Percentiles rank a stretch among this genome's conserved stretches.
phyloP scores from a whole-genome alignment of 768 basidiomycete genomes.

The Hebeloma cylindrosporum region DNA sequence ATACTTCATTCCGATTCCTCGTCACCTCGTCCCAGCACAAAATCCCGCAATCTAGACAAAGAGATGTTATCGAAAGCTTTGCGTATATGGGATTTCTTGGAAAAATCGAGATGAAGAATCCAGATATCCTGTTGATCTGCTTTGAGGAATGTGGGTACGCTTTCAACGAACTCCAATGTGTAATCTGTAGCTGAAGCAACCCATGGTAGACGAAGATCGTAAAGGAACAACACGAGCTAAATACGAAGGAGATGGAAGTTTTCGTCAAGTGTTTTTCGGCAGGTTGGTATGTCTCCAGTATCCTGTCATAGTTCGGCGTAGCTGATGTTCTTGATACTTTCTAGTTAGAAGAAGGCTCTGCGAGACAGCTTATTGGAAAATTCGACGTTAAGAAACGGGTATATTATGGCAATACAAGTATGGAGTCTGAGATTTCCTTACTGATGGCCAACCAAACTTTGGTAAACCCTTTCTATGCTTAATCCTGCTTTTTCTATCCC shows the following conservation, averaged over 20 bases:
- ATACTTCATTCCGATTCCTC: slow-evolving; percentile 80
- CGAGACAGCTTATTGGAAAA: slow-evolving; percentile 61
- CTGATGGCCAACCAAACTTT: slow-evolving; percentile 96
- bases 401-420: slow-evolving; percentile 95
- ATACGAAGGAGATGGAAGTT: slow-evolving; percentile 65
- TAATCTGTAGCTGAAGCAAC: background rate
- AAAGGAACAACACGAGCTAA: slow-evolving; percentile 44
- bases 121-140: slow-evolving; percentile 69
- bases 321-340: slow-evolving; percentile 2
- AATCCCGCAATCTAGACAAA: slow-evolving; percentile 66
- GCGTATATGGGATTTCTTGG: slow-evolving; percentile 82
- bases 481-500: background rate
- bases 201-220: slow-evolving; percentile 43
- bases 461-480: slow-evolving; percentile 40
- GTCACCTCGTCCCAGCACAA: slow-evolving; percentile 75
- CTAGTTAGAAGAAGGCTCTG: slow-evolving; percentile 60
- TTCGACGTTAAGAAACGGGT: slow-evolving; percentile 89
- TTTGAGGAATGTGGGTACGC: slow-evolving; percentile 84
- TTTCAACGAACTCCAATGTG: background rate
- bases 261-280: slow-evolving; percentile 77
- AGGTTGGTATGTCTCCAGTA: slow-evolving; percentile 65
- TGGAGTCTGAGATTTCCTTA: slow-evolving; percentile 95
- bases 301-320: background rate
- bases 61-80: slow-evolving; percentile 73
- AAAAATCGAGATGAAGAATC: slow-evolving; percentile 76